Evolutionary conservation across 805 yeast species (phyloP).

Genomic region (Candida morakotiae): DNA sequence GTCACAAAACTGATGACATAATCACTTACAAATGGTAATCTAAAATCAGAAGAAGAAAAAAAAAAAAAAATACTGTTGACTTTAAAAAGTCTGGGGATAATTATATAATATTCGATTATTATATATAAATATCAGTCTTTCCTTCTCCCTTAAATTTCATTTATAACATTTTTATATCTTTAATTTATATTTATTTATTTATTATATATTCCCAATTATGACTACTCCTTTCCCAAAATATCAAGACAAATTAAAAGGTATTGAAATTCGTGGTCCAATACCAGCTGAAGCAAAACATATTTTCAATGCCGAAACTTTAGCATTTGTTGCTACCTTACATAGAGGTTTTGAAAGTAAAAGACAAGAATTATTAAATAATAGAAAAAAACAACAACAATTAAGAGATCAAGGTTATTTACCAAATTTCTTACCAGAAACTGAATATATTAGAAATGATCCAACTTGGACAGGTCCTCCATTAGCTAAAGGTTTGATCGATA

Average conservation of each 20-base stretch:
- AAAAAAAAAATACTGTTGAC: not conserved
- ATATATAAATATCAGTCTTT: not conserved
- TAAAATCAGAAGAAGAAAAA: not conserved
- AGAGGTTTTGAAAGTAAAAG: slow-evolving; percentile 66
- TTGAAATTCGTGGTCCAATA: slow-evolving; percentile 51
- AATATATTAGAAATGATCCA: slow-evolving; percentile 62
- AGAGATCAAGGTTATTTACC: slow-evolving; percentile 62
- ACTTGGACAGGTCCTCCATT: slow-evolving; percentile 73
- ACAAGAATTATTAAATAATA: slow-evolving; percentile 53
- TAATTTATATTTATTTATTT: not conserved
- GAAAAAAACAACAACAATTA: slow-evolving; percentile 55
- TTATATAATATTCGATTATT: not conserved
- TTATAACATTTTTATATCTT: not conserved
- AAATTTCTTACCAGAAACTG: slow-evolving; percentile 67
- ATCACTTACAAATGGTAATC: not conserved
- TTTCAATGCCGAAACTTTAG: slow-evolving; percentile 58
- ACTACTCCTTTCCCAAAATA: slow-evolving; percentile 44
- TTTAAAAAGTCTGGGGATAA: slow-evolving; percentile 2
- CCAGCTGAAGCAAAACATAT: slow-evolving; percentile 49
- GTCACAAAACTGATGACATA: not conserved
- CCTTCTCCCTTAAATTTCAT: not conserved
- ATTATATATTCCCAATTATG: slow-evolving; percentile 15
- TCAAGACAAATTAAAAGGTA: slow-evolving; percentile 45
- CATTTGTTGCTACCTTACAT: slow-evolving; percentile 68
- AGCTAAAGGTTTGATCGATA: slow-evolving; percentile 68